phyloP scores from a whole-genome alignment of 2,329 filamentous ascomycete genomes.

The Zymoseptoria tritici region DNA sequence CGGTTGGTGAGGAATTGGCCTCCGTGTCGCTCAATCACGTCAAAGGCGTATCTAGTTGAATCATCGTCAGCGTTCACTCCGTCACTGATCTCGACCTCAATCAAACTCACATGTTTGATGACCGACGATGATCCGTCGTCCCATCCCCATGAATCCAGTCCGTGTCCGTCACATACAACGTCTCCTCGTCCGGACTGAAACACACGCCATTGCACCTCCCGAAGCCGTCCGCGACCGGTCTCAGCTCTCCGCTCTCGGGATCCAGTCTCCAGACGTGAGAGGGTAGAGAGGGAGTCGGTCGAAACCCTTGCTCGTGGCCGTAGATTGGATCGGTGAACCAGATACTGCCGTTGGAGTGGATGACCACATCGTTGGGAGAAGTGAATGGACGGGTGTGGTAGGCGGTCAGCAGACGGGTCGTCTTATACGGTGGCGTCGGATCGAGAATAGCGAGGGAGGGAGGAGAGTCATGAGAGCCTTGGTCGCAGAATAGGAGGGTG shows the following conservation, averaged over 20 bases:
- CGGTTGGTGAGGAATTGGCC: conserved; percentile 21
- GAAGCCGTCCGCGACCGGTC: conserved; percentile 53
- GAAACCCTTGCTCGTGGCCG: conserved; percentile 52
- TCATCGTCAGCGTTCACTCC: not conserved
- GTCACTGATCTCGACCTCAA: not conserved
- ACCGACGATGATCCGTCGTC: conserved; percentile 37
- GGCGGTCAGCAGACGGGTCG: conserved; percentile 45
- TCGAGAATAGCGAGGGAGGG: conserved; percentile 23
- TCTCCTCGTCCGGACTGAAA: conserved; percentile 48
- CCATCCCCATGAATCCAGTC: conserved; percentile 40
- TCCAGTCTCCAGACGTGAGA: conserved; percentile 50
- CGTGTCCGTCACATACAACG: conserved; percentile 52
- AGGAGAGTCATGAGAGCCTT: conserved; percentile 20
- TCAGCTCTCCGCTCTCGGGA: conserved; percentile 43
- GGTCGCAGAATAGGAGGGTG: conserved; percentile 28
- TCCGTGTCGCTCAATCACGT: conserved; percentile 23
- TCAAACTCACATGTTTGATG: conserved; percentile 43
- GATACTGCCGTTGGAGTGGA: conserved; percentile 49
- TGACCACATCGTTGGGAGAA: conserved; percentile 51
- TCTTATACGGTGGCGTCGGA: conserved; percentile 16
- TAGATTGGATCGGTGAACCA: conserved; percentile 60
- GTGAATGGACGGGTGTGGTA: conserved; percentile 55
- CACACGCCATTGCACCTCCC: conserved; percentile 50
- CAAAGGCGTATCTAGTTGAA: conserved; percentile 23
- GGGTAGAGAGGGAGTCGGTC: conserved; percentile 45